phyloP scores from a whole-genome alignment of 495 filamentous ascomycete species.

The Cryomyces minteri region DNA sequence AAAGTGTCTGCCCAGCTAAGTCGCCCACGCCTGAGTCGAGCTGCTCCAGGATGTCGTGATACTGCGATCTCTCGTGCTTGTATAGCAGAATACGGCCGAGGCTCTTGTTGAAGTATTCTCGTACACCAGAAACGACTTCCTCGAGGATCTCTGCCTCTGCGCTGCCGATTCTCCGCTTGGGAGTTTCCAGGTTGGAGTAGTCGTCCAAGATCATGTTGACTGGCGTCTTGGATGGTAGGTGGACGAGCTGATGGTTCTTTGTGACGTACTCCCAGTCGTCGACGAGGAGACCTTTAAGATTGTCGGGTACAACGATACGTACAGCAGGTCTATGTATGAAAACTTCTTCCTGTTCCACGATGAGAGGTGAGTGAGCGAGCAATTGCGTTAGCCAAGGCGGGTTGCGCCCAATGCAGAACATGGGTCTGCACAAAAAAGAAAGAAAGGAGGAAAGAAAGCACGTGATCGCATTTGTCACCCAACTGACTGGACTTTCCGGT shows the following conservation, averaged over 20 bases:
- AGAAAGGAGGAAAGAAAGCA: too few species aligned
- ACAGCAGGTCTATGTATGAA: slow-evolving; percentile 67
- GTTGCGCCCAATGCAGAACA: too few species aligned
- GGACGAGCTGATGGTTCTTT: slow-evolving; percentile 75
- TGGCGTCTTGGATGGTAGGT: slow-evolving; percentile 55
- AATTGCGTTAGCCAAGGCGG: too few species aligned
- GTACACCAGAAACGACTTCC: slow-evolving; percentile 66
- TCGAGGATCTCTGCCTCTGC: slow-evolving; percentile 69
- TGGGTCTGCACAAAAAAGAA: too few species aligned
- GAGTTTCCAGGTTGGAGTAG: slow-evolving; percentile 50
- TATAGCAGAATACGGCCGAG: slow-evolving; percentile 82
- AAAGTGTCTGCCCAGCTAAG: slow-evolving; percentile 40
- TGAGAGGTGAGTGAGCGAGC: too few species aligned
- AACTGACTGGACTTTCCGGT: too few species aligned
- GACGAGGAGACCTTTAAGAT: slow-evolving; percentile 74
- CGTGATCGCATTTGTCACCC: too few species aligned
- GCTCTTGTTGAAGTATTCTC: slow-evolving; percentile 79
- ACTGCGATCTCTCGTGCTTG: slow-evolving; percentile 78
- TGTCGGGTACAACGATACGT: slow-evolving; percentile 65
- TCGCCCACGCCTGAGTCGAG: slow-evolving; percentile 37
- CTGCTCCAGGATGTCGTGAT: slow-evolving; percentile 41
- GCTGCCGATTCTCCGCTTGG: slow-evolving; percentile 41
- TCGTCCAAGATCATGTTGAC: slow-evolving; percentile 62
- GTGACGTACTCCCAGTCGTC: slow-evolving; percentile 99
- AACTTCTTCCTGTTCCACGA: slow-evolving; percentile 49